phyloP scores from a whole-genome alignment of 306 rosid genomes.

The Rosa rugosa region DNA sequence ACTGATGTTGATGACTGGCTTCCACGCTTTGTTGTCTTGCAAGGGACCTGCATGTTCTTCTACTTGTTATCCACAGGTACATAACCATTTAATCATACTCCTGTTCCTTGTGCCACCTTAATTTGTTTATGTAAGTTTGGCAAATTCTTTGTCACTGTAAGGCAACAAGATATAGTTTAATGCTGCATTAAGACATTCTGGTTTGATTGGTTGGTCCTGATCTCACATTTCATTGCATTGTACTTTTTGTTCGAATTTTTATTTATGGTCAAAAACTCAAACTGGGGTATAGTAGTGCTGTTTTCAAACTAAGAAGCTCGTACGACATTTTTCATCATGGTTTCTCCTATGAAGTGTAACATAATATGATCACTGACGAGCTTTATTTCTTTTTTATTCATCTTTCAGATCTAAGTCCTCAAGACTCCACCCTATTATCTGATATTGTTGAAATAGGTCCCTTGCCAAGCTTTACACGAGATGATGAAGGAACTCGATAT shows the following conservation, averaged over 20 bases:
- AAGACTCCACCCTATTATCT: conserved; percentile 57
- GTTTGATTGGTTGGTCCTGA: background rate
- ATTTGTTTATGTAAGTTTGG: background rate
- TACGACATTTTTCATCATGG: background rate
- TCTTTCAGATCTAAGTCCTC: conserved; percentile 59
- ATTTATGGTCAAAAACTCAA: background rate
- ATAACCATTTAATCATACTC: background rate
- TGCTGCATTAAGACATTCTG: background rate
- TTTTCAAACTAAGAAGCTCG: background rate
- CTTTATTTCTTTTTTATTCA: background rate
- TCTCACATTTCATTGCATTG: background rate
- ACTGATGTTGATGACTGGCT: conserved; percentile 81
- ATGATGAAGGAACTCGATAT: conserved; percentile 53
- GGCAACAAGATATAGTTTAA: background rate
- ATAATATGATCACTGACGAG: conserved; percentile 13
- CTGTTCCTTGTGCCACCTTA: background rate
- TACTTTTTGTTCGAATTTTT: background rate
- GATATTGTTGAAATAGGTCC: conserved; percentile 68
- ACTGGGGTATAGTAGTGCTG: background rate
- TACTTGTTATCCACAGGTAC: conserved; percentile 74
- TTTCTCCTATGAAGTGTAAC: background rate
- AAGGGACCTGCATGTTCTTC: conserved; percentile 69
- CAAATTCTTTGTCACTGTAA: background rate
- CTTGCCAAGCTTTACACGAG: conserved; percentile 65
- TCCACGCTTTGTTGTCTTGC: conserved; percentile 86